A percentile compares a stretch with the other conserved stretches of the same genome.
Evolutionary conservation across 2,329 filamentous ascomycete species (phyloP).

Genomic region (Scedosporium apiospermum): DNA sequence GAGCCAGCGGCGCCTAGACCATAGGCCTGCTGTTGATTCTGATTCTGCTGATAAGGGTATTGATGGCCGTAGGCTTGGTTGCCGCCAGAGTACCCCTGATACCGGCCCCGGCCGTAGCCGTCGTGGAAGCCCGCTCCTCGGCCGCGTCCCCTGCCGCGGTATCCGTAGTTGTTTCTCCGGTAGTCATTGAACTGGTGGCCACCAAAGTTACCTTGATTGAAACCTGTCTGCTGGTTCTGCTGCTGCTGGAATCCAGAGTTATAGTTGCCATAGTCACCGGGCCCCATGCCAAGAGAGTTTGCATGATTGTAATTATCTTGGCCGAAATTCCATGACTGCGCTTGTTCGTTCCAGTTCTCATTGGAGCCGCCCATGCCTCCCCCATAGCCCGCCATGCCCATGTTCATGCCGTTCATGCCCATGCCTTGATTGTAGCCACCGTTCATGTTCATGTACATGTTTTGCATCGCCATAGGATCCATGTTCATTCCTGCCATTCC

Average conservation of each 20-base stretch:
- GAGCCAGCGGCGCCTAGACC: conserved; percentile 7
- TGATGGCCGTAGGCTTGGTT: conserved; percentile 11
- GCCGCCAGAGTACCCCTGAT: conserved; percentile 16
- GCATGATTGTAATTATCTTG: conserved; percentile 84
- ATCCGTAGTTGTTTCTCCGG: conserved; percentile 58
- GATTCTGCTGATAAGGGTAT: conserved; percentile 8
- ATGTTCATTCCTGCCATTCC: conserved; percentile 79
- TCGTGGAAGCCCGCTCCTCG: conserved; percentile 36
- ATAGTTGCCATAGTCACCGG: conserved; percentile 72
- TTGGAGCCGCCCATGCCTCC: conserved; percentile 44
- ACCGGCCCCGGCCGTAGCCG: conserved; percentile 16
- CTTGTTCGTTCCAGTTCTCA: conserved; percentile 69
- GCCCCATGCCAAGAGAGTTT: conserved; percentile 73
- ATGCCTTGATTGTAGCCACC: conserved; percentile 67
- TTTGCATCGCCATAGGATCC: conserved; percentile 69
- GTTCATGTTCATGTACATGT: conserved; percentile 78
- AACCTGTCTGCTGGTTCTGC: conserved; percentile 46
- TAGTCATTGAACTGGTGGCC: conserved; percentile 71
- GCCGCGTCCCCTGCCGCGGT: conserved; percentile 55
- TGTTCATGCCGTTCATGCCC: conserved; percentile 48
- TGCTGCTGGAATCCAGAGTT: conserved; percentile 55
- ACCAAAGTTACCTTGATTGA: conserved; percentile 74
- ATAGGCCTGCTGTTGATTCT: conserved; percentile 10
- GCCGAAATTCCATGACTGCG: conserved; percentile 71
- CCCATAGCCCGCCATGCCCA: conserved; percentile 63